These are phyloP conservation scores for Gossypium schwendimanii DNA, from an alignment of 441 rosid genomes.

Conservation along the genomic window DNA sequence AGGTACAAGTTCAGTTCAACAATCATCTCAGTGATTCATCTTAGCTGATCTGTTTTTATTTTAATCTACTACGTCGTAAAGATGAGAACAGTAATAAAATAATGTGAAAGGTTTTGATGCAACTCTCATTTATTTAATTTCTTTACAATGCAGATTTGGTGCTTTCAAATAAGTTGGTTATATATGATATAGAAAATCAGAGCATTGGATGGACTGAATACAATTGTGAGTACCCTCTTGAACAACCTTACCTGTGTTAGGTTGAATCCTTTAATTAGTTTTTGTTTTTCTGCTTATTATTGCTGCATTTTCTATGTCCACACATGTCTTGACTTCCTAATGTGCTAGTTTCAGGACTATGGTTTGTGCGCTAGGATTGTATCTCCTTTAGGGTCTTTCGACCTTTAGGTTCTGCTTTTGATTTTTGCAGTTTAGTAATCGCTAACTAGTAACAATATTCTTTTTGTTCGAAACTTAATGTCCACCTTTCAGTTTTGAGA, in stretches of 20 bases:
- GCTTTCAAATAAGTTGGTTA: conserved; percentile 63
- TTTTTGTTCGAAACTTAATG: background rate
- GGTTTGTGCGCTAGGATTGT: background rate
- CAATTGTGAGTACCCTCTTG: conserved; percentile 57
- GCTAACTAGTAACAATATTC: too few relatives aligned
- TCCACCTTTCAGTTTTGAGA: background rate
- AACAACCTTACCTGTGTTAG: background rate
- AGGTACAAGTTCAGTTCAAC: background rate
- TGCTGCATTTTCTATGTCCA: background rate
- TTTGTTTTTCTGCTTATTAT: background rate
- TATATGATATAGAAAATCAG: conserved; percentile 68
- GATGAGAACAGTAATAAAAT: background rate
- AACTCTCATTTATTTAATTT: background rate
- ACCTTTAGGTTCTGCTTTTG: background rate
- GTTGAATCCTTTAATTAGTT: background rate
- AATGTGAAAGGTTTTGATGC: background rate
- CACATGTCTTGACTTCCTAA: too few relatives aligned
- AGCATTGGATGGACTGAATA: conserved; percentile 83
- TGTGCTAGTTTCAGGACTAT: background rate
- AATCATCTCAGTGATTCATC: background rate
- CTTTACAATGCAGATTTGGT: conserved; percentile 60
- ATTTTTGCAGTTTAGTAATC: background rate
- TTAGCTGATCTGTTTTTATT: background rate
- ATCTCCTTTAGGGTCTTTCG: background rate
- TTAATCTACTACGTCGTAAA: background rate